Evolutionary conservation across 345 rosid genomes (phyloP).

Genomic region (Atalantia buxifolia): DNA sequence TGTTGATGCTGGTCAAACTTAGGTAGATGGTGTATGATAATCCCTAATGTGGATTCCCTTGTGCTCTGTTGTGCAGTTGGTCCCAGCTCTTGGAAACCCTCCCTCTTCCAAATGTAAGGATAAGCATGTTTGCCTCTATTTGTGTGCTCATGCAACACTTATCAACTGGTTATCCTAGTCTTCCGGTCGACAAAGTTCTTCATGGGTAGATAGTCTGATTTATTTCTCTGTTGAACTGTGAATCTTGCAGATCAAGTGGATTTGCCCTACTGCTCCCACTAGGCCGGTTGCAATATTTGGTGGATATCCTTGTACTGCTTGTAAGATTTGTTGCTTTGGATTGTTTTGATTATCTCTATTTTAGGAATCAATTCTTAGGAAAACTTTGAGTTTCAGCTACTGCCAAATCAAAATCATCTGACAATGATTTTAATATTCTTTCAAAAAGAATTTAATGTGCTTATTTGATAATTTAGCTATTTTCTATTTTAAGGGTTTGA

Average conservation of each 20-base stretch:
- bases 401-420: background rate
- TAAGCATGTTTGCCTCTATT: slow-evolving; percentile 10
- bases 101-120: slow-evolving; percentile 68
- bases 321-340: slow-evolving; percentile 37
- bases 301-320: slow-evolving; percentile 77
- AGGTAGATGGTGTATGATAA: background rate
- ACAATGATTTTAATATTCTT: background rate
- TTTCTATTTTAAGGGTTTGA: slow-evolving; percentile 59
- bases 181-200: background rate
- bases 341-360: background rate
- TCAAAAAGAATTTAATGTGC: background rate
- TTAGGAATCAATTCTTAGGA: background rate
- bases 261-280: slow-evolving; percentile 84
- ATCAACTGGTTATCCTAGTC: slow-evolving; percentile 1
- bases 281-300: slow-evolving; percentile 64
- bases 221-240: slow-evolving; percentile 6
- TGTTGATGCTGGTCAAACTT: slow-evolving; percentile 1
- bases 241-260: slow-evolving; percentile 65
- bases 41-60: slow-evolving; percentile 14
- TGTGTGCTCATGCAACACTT: background rate
- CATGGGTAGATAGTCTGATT: background rate
- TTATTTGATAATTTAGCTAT: background rate
- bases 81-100: slow-evolving; percentile 67
- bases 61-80: slow-evolving; percentile 49
- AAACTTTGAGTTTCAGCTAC: background rate